Base-by-base conservation (phyloP, 2,329 filamentous ascomycete species). In the Bipolaris oryzae region DNA sequence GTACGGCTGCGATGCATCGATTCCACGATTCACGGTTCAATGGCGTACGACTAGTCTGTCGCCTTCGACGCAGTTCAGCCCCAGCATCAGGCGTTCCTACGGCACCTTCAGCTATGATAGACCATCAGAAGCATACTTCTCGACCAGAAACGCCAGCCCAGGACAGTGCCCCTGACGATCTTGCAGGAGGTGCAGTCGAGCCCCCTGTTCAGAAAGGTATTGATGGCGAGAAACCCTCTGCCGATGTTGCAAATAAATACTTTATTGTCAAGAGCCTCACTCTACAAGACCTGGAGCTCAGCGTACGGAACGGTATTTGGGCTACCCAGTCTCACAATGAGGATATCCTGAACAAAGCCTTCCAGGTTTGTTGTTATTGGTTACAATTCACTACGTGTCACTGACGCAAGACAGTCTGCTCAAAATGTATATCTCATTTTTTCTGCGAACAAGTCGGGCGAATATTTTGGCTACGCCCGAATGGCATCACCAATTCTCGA, bases 271-370 rank as follows among this genome's bases (percentile, higher is more conserved):
- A 98, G 77, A 97, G 93, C 72, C 79, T 98, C 53, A 97, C 94
- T 0, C 81, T 94, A 7, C 92, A 96, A 71, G 94, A 98, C 73
- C 81, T 98, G 23, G 92, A 97, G 58, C 79, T 91, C 7, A 97
- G 94, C 73, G 88, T 95, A n/a, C 83, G 84, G 47, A 97, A 91
- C 49, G 90, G 91, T 0, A 88, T 94, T 0, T 98, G 94, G 94
- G 92, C 94, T 2, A 98, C 94, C 0, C 94, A 98, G 71, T 88
- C 90, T 7, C 94, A 98, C 72, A 98, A 98, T 55, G 94, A 98
- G 74, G 84, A 88, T n/a, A 79, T 80, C 1, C 77, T 98, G 53
- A 97, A 96, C 73, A 84, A 85, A 53, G 94, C 94, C 0, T 97
- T 89, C 75, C 84, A 90, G 80, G 92, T 93, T 76, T 71, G 82